These are phyloP conservation scores for Ceratocystis lukuohia DNA, from an alignment of 2,329 filamentous ascomycete species.

Conservation along the genomic window DNA sequence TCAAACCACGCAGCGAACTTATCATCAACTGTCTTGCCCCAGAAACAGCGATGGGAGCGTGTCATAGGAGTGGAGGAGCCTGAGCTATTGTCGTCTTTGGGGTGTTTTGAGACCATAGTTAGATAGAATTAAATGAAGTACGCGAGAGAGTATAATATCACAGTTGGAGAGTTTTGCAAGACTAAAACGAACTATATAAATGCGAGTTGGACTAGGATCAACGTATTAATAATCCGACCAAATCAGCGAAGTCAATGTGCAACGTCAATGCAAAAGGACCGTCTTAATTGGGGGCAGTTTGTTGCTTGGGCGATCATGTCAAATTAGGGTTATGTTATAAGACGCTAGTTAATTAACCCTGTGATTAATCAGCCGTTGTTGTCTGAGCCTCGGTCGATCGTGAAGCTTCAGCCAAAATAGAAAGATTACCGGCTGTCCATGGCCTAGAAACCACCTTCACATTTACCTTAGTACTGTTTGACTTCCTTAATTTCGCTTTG, in stretches of 20 bases:
- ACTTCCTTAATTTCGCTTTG: neutral
- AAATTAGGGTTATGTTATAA: neutral
- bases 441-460: neutral
- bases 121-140: neutral
- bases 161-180: too few species aligned
- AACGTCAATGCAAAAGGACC: too few species aligned
- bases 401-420: neutral
- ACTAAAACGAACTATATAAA: too few species aligned
- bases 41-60: constrained; percentile 4
- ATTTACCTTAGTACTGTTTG: too few species aligned
- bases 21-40: constrained; percentile 11
- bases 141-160: too few species aligned
- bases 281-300: neutral
- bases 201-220: too few species aligned
- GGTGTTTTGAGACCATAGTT: neutral
- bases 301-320: neutral
- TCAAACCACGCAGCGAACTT: constrained; percentile 15
- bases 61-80: neutral
- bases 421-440: neutral
- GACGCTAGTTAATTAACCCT: neutral
- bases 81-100: neutral
- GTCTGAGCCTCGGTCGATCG: neutral
- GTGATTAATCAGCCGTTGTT: neutral
- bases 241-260: too few species aligned
- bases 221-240: too few species aligned